Percentiles rank a stretch among this genome's conserved stretches.
phyloP scores from a whole-genome alignment of 2,329 filamentous ascomycete genomes.

The Pyrenochaeta sp. region DNA sequence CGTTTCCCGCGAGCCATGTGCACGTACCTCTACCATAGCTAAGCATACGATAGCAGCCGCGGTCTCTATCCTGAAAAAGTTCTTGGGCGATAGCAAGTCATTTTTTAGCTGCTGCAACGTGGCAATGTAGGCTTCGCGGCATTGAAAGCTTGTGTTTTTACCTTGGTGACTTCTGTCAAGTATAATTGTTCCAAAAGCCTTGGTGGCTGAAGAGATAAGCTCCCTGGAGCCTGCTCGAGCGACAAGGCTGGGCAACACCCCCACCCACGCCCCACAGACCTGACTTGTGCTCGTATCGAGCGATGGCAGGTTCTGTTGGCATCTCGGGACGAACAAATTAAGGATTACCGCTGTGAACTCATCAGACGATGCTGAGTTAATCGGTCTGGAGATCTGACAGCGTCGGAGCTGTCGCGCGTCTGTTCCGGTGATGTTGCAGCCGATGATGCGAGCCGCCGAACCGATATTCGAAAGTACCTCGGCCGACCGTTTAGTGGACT shows the following conservation, averaged over 20 bases:
- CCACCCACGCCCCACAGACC: slow-evolving; percentile 54
- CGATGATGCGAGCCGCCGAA: too few species aligned
- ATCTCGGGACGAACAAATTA: slow-evolving; percentile 9
- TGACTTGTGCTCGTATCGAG: slow-evolving; percentile 21
- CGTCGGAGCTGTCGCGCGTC: too few species aligned
- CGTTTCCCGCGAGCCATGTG: neutral
- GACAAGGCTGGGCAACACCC: slow-evolving; percentile 47
- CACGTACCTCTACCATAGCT: slow-evolving; percentile 35
- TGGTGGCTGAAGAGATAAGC: slow-evolving; percentile 41
- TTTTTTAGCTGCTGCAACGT: slow-evolving; percentile 41
- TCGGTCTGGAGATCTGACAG: too few species aligned
- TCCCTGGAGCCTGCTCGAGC: slow-evolving; percentile 15
- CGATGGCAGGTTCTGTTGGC: slow-evolving; percentile 15
- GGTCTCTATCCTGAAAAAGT: slow-evolving; percentile 28
- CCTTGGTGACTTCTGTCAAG: slow-evolving; percentile 25
- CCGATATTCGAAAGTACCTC: too few species aligned
- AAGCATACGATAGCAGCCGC: slow-evolving; percentile 51
- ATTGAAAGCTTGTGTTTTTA: slow-evolving; percentile 29
- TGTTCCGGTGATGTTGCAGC: too few species aligned
- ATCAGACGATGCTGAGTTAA: too few species aligned
- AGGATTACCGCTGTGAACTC: slow-evolving; percentile 10
- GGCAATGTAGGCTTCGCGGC: slow-evolving; percentile 37
- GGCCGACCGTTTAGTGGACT: neutral
- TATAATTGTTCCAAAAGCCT: slow-evolving; percentile 46
- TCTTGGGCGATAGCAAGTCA: slow-evolving; percentile 14